Evolutionary conservation across 2,329 filamentous ascomycete species (phyloP).

Genomic region (Fusarium chaquense): DNA sequence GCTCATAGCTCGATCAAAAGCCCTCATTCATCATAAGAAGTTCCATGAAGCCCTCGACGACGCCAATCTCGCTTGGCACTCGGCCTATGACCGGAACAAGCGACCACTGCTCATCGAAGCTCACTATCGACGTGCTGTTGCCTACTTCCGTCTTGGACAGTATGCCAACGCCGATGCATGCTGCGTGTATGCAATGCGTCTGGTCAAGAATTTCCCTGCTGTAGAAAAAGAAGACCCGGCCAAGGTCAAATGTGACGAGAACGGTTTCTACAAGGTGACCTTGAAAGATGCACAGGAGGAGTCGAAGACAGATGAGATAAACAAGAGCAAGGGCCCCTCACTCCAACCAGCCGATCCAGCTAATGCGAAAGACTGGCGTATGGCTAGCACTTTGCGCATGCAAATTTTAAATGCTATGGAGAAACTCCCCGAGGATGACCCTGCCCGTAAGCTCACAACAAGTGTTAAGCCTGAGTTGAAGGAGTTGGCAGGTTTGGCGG

Average conservation of each 20-base stretch:
- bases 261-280: conserved; percentile 62
- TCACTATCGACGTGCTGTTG: conserved; percentile 82
- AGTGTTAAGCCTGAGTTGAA: conserved; percentile 50
- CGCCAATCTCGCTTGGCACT: conserved; percentile 73
- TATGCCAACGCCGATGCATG: conserved; percentile 82
- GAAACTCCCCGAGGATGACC: conserved; percentile 58
- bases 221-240: conserved; percentile 51
- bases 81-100: conserved; percentile 75
- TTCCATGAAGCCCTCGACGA: conserved; percentile 75
- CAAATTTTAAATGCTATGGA: conserved; percentile 62
- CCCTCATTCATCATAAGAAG: conserved; percentile 74
- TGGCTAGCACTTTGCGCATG: conserved; percentile 60
- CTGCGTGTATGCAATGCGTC: conserved; percentile 67
- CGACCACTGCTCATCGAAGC: conserved; percentile 82
- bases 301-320: conserved; percentile 50
- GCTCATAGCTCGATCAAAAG: conserved; percentile 84
- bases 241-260: conserved; percentile 53
- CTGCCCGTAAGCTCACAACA: conserved; percentile 61
- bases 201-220: conserved; percentile 51
- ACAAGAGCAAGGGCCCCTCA: conserved; percentile 33
- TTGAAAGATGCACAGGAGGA: conserved; percentile 47
- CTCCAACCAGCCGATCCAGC: conserved; percentile 9
- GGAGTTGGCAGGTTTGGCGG: conserved; percentile 45
- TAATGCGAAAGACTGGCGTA: conserved; percentile 51
- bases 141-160: conserved; percentile 75